Percentiles rank a stretch among this genome's conserved stretches.
Conservation (phyloP, 208 protist species). For the Crithidia bombi region DNA sequence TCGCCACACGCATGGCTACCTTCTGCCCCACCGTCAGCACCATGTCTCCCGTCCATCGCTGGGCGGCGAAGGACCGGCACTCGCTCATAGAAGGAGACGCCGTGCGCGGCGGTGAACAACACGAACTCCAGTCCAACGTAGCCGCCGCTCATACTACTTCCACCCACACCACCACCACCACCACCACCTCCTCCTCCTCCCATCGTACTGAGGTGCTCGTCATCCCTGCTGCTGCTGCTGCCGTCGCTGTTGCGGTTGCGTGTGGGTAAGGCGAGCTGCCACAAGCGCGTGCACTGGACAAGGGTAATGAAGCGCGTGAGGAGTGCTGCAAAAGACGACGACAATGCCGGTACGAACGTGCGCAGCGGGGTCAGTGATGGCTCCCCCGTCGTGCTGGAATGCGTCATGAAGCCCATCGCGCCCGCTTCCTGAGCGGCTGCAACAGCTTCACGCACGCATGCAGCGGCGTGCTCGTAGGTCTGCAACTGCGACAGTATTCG, state of each 20-base stretch:
- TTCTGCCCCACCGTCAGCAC: not conserved
- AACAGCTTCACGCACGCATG: not conserved
- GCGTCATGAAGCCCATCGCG: not conserved
- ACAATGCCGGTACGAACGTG: not conserved
- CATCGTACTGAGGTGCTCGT: too few relatives aligned
- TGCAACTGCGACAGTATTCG: slow-evolving; percentile 20
- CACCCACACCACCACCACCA: not conserved
- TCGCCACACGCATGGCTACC: too few relatives aligned
- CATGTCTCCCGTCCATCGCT: not conserved
- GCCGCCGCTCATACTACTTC: slow-evolving; percentile 5
- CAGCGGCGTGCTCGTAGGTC: slow-evolving; percentile 30
- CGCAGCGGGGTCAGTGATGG: not conserved
- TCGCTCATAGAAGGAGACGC: slow-evolving; percentile 7
- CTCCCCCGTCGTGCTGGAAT: not conserved
- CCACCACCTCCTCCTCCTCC: too few relatives aligned
- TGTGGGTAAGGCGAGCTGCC: not conserved
- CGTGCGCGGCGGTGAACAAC: slow-evolving; percentile 12
- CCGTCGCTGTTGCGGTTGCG: not conserved
- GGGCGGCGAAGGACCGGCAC: slow-evolving; percentile 7
- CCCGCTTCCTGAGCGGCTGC: not conserved
- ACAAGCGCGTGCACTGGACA: slow-evolving; percentile 18
- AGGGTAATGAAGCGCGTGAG: slow-evolving; percentile 17
- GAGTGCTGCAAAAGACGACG: slow-evolving; percentile 6
- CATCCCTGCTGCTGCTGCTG: too few relatives aligned
- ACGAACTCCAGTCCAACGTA: slow-evolving; percentile 14